Evolutionary conservation across 148 eudicot species (phyloP).

Genomic region (Rhododendron mucronatum): DNA sequence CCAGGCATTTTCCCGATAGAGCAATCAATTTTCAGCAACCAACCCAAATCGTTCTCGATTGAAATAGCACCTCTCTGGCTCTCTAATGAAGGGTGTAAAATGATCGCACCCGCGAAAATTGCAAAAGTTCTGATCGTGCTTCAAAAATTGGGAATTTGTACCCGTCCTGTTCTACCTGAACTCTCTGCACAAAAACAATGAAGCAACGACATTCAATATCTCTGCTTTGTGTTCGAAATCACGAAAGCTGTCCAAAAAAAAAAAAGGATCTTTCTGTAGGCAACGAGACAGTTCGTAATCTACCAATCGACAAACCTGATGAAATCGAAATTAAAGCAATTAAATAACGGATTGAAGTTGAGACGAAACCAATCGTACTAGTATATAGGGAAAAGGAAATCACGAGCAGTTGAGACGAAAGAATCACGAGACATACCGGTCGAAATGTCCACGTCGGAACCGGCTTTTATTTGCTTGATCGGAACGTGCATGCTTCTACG

Average conservation of each 20-base stretch:
- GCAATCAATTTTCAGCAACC: neutral
- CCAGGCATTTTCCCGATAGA: neutral
- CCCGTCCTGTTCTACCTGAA: neutral
- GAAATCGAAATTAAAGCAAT: neutral
- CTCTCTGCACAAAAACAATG: neutral
- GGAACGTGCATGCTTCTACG: neutral
- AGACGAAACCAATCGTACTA: neutral
- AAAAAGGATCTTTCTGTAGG: neutral
- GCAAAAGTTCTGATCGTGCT: neutral
- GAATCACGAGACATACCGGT: constrained; percentile 5
- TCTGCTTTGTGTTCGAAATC: neutral
- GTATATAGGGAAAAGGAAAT: neutral
- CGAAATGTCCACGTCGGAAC: neutral
- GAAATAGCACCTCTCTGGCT: neutral
- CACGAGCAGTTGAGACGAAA: neutral
- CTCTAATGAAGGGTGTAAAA: neutral
- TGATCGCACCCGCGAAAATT: neutral
- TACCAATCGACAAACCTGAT: neutral
- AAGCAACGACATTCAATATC: neutral
- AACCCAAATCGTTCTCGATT: neutral
- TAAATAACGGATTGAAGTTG: no score
- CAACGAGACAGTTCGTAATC: neutral
- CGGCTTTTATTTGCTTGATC: neutral
- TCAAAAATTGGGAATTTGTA: neutral
- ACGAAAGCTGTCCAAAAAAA: neutral